Conservation (phyloP, 2,329 filamentous ascomycete species). For the Paracoccidioides lutzii region DNA sequence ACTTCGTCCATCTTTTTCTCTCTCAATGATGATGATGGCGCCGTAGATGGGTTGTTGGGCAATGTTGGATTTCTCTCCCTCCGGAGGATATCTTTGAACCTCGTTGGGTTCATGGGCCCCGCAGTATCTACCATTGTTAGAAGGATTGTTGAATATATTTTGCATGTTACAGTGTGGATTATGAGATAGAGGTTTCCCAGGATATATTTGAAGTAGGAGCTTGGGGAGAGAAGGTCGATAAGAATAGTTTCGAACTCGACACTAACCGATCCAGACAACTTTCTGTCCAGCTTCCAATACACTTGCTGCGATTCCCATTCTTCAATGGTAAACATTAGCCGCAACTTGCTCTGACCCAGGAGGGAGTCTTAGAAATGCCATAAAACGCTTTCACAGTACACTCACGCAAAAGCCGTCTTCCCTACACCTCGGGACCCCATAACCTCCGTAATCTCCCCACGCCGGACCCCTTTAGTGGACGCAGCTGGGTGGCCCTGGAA, state of each 20-base stretch:
- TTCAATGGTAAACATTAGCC: slow-evolving; percentile 22
- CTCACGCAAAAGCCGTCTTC: slow-evolving; percentile 72
- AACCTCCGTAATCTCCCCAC: slow-evolving; percentile 71
- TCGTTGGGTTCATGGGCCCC: slow-evolving; percentile 34
- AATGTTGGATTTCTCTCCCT: slow-evolving; percentile 5
- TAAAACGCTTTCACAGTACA: slow-evolving; percentile 6
- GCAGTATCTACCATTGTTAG: slow-evolving; percentile 32
- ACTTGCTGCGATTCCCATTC: slow-evolving; percentile 56
- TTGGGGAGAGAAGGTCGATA: background rate
- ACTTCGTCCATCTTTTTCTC: background rate
- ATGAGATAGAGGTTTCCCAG: slow-evolving; percentile 1
- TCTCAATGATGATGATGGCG: background rate
- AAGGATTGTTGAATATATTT: slow-evolving; percentile 7
- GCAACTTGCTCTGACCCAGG: background rate
- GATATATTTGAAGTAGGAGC: too few relatives aligned
- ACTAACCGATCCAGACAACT: slow-evolving; percentile 75
- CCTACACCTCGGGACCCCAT: slow-evolving; percentile 79
- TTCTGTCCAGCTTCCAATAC: slow-evolving; percentile 47
- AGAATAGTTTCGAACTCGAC: background rate
- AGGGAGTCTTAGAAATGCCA: background rate
- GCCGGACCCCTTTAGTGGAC: slow-evolving; percentile 47
- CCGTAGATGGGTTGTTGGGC: background rate
- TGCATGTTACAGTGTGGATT: background rate
- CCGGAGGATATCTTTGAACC: slow-evolving; percentile 37
- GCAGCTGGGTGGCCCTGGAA: background rate